Conservation (phyloP, 2,329 filamentous ascomycete species). For the Xylaria sp. region DNA sequence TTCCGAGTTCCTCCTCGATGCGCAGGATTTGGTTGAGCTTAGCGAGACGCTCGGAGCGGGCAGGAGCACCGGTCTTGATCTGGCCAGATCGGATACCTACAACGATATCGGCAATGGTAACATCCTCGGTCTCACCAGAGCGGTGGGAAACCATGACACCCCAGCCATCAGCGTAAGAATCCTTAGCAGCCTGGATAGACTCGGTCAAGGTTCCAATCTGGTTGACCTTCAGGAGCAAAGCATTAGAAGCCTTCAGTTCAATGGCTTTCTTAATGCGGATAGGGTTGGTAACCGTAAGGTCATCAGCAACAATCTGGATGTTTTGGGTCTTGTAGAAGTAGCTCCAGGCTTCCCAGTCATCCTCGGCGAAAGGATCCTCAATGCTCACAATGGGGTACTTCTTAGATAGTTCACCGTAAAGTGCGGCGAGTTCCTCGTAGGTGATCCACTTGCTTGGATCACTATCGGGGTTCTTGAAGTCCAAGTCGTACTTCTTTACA, state of each 20-base stretch:
- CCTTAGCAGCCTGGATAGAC: constrained; percentile 98
- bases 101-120: constrained; percentile 97
- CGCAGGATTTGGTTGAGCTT: constrained; percentile 99
- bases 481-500: constrained; percentile 98
- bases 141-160: constrained; percentile 99
- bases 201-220: constrained; percentile 99
- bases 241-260: constrained; percentile 98
- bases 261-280: constrained; percentile 99
- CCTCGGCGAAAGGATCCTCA: constrained; percentile 98
- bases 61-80: constrained; percentile 98
- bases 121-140: constrained; percentile 99
- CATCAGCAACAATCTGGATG: constrained; percentile 98
- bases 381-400: constrained; percentile 99
- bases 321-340: constrained; percentile 99
- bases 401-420: constrained; percentile 85
- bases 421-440: constrained; percentile 92
- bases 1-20: constrained; percentile 98
- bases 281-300: constrained; percentile 99
- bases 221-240: constrained; percentile 99
- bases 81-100: constrained; percentile 95
- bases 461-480: constrained; percentile 99
- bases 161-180: constrained; percentile 94
- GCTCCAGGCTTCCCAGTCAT: constrained; percentile 99
- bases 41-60: constrained; percentile 95
- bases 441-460: constrained; percentile 98